phyloP scores from a whole-genome alignment of 257 asterid genomes.

The Mitragyna speciosa region DNA sequence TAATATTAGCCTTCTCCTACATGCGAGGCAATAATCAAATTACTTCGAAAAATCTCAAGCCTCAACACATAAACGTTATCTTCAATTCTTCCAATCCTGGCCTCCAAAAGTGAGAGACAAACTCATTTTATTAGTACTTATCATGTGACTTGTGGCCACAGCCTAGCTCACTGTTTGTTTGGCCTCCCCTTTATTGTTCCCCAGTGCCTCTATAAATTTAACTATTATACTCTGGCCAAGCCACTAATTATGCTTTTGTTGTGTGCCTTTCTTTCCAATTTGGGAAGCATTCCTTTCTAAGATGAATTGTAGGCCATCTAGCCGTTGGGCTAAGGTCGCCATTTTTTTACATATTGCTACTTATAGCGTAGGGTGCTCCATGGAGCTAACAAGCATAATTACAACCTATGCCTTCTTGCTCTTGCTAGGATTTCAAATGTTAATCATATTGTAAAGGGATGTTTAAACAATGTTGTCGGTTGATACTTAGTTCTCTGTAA shows the following conservation, averaged over 20 bases:
- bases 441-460: slow-evolving; percentile 23
- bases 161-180: slow-evolving; percentile 36
- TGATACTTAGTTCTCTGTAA: slow-evolving; percentile 7
- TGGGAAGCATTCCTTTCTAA: too few species aligned
- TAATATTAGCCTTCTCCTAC: slow-evolving; percentile 35
- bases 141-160: slow-evolving; percentile 57
- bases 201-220: slow-evolving; percentile 4
- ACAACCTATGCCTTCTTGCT: slow-evolving; percentile 18
- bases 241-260: slow-evolving; percentile 17
- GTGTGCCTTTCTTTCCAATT: slow-evolving; percentile 34
- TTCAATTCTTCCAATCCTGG: slow-evolving; percentile 31
- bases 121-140: slow-evolving; percentile 48
- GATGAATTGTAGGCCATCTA: slow-evolving; percentile 22
- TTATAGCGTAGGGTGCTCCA: slow-evolving; percentile 7
- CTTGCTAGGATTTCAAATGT: slow-evolving; percentile 17
- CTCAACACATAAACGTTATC: slow-evolving; percentile 17
- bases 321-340: neutral
- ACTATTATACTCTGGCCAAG: slow-evolving; percentile 13
- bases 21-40: slow-evolving; percentile 37
- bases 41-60: slow-evolving; percentile 16
- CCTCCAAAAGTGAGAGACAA: slow-evolving; percentile 65
- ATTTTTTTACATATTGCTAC: neutral
- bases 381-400: slow-evolving; percentile 26
- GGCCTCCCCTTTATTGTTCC: slow-evolving; percentile 31
- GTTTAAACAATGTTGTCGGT: slow-evolving; percentile 18